Evolutionary conservation across 2,329 filamentous ascomycete species (phyloP), one percentile per base, ranked within the genome.

Genomic region (Ascocoryne sarcoides): DNA sequence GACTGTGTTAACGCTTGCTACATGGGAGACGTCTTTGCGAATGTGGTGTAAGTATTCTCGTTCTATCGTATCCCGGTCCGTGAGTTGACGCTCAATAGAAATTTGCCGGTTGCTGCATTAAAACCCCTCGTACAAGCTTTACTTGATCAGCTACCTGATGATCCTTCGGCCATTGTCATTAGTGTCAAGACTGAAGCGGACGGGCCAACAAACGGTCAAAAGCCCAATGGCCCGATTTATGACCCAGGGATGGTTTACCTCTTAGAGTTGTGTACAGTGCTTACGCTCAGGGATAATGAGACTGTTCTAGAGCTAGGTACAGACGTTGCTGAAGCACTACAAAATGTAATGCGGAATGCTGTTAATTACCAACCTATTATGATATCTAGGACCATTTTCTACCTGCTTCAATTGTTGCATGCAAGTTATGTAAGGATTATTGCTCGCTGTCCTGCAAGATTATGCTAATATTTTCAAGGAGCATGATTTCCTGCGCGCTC

Each of bases 1-100:
- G 92, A 96, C 60, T 98, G 90, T 55, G 80, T 98, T 31, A 90
- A 85, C 52, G 83, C 87, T 32, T 98, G 92, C 60, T 80, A 83
- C 40, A 82, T 96, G 57, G 79, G 81, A 43, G 78, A 84, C 47
- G 79, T 96, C 3, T 80, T 96, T 51, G 72, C 76, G 10, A 94
- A 95, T 56, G 81, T 96, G 48, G 74, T 76, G 79, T 87, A 67
- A 70, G 76, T 67, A 36, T 4, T 12, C 10, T 20, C 19, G 26
- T 10, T 32, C 3, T 15, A n/a, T n/a, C n/a, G n/a, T n/a, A n/a
- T n/a, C n/a, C n/a, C n/a, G n/a, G n/a, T n/a, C n/a, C n/a, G n/a
- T n/a, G n/a, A n/a, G n/a, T n/a, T n/a, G n/a, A n/a, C n/a, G n/a
- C n/a, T n/a, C n/a, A n/a, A n/a, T 44, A 84, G 81, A 44, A 70